These are phyloP conservation scores for Acacia pycnantha DNA, from an alignment of 331 rosid genomes.

Conservation along the genomic window DNA sequence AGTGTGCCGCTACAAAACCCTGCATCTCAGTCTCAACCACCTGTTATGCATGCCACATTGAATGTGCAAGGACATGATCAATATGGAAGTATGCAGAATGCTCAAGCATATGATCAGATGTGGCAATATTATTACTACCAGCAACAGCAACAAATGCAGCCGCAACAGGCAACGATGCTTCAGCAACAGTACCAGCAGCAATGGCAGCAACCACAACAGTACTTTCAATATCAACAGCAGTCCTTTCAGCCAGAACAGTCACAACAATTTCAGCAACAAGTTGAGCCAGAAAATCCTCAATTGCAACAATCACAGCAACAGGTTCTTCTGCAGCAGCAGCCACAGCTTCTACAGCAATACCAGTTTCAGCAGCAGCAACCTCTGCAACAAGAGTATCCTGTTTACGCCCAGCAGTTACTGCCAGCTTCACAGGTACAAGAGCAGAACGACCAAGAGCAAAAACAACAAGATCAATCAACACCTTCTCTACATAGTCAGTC, in stretches of 20 bases:
- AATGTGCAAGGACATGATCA: constrained; percentile 50
- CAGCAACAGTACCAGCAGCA: constrained; percentile 31
- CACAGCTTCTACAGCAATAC: constrained; percentile 27
- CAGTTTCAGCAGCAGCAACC: constrained; percentile 30
- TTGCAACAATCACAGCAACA: constrained; percentile 48
- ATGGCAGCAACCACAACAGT: constrained; percentile 50
- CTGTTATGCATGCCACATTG: constrained; percentile 35
- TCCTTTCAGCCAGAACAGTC: constrained; percentile 43
- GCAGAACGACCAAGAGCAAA: constrained; percentile 23
- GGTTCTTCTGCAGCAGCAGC: constrained; percentile 32
- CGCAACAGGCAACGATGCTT: constrained; percentile 25
- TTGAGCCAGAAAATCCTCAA: constrained; percentile 41
- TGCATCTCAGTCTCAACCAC: constrained; percentile 51
- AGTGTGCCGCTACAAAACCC: constrained; percentile 48
- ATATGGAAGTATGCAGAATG: constrained; percentile 54
- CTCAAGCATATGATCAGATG: constrained; percentile 64
- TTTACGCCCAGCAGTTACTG: constrained; percentile 39
- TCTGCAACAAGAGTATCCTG: constrained; percentile 44
- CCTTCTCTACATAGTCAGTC: constrained; percentile 18
- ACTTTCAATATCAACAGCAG: constrained; percentile 46
- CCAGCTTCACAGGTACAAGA: constrained; percentile 29
- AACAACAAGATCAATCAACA: constrained; percentile 30
- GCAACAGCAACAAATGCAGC: constrained; percentile 47
- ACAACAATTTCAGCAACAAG: constrained; percentile 42
- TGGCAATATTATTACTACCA: constrained; percentile 88